Conservation (phyloP, 768 basidiomycete species). For the Pleurotus cornucopiae region DNA sequence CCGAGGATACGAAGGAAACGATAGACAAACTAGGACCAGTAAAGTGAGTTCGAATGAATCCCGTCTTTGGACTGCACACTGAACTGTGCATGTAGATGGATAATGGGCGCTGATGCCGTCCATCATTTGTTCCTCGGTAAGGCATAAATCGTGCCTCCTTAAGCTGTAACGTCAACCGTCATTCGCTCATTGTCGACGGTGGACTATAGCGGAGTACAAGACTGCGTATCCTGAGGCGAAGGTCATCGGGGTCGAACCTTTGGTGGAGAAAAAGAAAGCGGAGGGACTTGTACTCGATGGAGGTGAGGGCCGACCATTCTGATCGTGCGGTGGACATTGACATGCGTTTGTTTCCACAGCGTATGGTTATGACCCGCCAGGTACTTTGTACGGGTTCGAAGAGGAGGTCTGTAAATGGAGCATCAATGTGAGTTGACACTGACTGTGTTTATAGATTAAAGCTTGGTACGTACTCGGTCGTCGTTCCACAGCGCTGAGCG, state of each 20-base stretch:
- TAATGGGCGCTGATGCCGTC: slow-evolving; percentile 53
- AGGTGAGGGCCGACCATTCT: slow-evolving; percentile 32
- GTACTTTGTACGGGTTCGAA: slow-evolving; percentile 75
- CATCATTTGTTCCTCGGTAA: slow-evolving; percentile 59
- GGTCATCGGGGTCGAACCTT: slow-evolving; percentile 63
- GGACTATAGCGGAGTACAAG: slow-evolving; percentile 52
- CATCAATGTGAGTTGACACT: no score
- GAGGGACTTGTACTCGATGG: slow-evolving; percentile 58
- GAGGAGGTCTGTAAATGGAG: slow-evolving; percentile 37
- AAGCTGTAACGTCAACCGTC: no score
- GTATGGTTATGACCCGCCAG: slow-evolving; percentile 61
- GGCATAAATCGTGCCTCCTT: slow-evolving; percentile 9
- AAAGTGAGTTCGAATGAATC: slow-evolving; percentile 35
- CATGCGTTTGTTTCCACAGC: slow-evolving; percentile 23
- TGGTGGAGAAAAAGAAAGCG: slow-evolving; percentile 44
- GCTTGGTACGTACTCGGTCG: slow-evolving; percentile 33
- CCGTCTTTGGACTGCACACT: background rate
- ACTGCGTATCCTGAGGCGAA: slow-evolving; percentile 68
- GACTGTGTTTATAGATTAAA: slow-evolving; percentile 32
- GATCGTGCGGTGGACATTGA: background rate
- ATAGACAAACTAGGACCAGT: slow-evolving; percentile 66
- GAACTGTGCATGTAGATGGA: slow-evolving; percentile 35
- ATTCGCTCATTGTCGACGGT: background rate
- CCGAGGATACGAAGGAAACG: slow-evolving; percentile 57
- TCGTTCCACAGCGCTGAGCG: no score